Evolutionary conservation across 495 filamentous ascomycete genomes (phyloP), one percentile per base, ranked within the genome.

Genomic region (Penicillium bovifimosum): DNA sequence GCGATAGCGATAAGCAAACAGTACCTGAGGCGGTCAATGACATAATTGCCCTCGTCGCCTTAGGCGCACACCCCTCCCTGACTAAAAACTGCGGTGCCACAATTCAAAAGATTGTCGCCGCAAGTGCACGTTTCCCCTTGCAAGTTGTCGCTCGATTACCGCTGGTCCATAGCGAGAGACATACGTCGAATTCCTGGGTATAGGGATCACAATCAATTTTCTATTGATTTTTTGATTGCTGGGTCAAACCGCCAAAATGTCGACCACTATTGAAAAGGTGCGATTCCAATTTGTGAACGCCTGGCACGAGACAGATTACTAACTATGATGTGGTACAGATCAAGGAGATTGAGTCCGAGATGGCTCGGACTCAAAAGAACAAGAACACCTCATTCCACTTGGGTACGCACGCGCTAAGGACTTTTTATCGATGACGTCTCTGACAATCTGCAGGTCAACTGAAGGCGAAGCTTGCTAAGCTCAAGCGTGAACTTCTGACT

Each of bases 331-430:
- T 58, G 38, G 36, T 55, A 70, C 71, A 96, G 90, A 98, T 98
- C 79, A 98, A 96, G 71, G 89, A 91, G 64, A 86, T 97, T 69
- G 93, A 98, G 87, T 75, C 86, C 76, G 93, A 96, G 84, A 95
- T 95, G 91, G 89, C 90, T 72, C 82, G 82, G 71, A 97, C 91
- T 61, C 93, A 97, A 69, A 97, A 96, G 75, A 97, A 97, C 71
- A 97, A 98, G 75, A 88, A 89, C 34, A 98, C 93, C 11, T 91
- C 91, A 29, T 98, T 85, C 64, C 81, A 86, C 65, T 73, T 87
- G 66, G 84, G 84, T 80, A 76, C 61, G 72, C 35, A 32, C 43
- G 11, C 40, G 17, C 41, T 20, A 39, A 53, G 32, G 33, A 43
- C 26, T 31, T 17, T 51, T 36, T 32, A 24, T 40, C 40, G 17